phyloP scores from a whole-genome alignment of 257 asterid species.

The Penstemon newberryi region DNA sequence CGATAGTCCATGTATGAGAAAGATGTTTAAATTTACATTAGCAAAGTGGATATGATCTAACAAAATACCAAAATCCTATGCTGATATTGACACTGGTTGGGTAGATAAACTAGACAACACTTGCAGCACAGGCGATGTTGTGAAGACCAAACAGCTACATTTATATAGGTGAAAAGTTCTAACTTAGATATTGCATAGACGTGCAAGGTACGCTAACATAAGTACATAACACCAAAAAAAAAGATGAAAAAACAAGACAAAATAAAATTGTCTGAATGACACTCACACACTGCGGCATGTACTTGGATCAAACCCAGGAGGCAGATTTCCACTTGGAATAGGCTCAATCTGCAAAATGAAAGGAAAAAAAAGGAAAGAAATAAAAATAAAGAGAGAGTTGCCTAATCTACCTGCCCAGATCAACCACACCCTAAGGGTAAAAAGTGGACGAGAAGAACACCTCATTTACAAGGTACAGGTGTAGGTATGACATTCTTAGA shows the following conservation, averaged over 20 bases:
- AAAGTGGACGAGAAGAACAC: constrained; percentile 8
- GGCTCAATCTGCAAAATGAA: constrained; percentile 86
- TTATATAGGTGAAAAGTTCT: background rate
- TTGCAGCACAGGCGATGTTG: constrained; percentile 8
- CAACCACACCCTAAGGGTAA: constrained; percentile 29
- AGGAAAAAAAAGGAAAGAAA: constrained; percentile 28
- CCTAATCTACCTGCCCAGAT: constrained; percentile 27
- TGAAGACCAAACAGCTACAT: constrained; percentile 7
- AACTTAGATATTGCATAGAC: background rate
- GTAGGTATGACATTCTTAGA: background rate
- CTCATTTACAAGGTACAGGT: background rate
- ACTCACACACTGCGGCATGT: constrained; percentile 99
- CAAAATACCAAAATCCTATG: background rate
- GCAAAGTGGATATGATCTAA: constrained; percentile 15
- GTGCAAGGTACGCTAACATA: constrained; percentile 15
- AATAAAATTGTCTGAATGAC: constrained; percentile 33
- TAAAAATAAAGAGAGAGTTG: constrained; percentile 30
- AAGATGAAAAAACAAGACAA: constrained; percentile 2
- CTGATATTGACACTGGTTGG: background rate
- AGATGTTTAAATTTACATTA: background rate
- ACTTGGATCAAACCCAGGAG: constrained; percentile 98
- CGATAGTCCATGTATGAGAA: constrained; percentile 8
- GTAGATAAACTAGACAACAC: constrained; percentile 4
- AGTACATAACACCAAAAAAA: constrained; percentile 15
- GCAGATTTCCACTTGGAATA: constrained; percentile 95